phyloP scores from a whole-genome alignment of 2,329 filamentous ascomycete species.

The Nothopassalora personata region DNA sequence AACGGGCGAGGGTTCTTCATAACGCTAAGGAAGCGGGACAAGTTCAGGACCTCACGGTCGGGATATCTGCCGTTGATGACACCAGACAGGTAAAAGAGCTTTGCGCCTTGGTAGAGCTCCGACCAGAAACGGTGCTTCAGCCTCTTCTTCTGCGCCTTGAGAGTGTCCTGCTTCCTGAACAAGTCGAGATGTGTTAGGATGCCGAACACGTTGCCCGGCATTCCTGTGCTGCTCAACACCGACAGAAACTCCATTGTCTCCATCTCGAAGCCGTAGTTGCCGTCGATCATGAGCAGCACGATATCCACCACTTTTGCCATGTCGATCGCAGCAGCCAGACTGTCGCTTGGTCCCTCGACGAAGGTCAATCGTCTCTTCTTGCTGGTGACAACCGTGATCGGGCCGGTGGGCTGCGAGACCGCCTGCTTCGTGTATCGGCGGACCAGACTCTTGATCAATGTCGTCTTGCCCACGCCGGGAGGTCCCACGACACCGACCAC shows the following conservation, averaged over 20 bases:
- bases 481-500: slow-evolving; percentile 93
- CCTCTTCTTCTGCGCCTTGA: slow-evolving; percentile 92
- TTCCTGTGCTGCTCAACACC: slow-evolving; percentile 84
- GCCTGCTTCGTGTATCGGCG: slow-evolving; percentile 94
- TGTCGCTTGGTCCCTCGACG: slow-evolving; percentile 89
- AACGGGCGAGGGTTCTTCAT: slow-evolving; percentile 99
- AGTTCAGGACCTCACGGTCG: slow-evolving; percentile 90
- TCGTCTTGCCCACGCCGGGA: slow-evolving; percentile 90
- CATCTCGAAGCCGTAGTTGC: slow-evolving; percentile 99
- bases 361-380: slow-evolving; percentile 94
- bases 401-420: slow-evolving; percentile 80
- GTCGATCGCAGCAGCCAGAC: slow-evolving; percentile 93
- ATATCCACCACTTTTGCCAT: slow-evolving; percentile 96
- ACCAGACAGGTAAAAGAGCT: slow-evolving; percentile 93
- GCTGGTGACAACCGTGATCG: slow-evolving; percentile 91
- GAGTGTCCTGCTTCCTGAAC: slow-evolving; percentile 85
- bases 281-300: slow-evolving; percentile 95
- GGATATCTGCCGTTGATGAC: slow-evolving; percentile 96
- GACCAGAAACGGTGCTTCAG: slow-evolving; percentile 96
- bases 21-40: slow-evolving; percentile 90
- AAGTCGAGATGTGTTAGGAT: slow-evolving; percentile 94
- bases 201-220: slow-evolving; percentile 98
- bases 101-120: slow-evolving; percentile 92
- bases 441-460: slow-evolving; percentile 88
- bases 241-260: slow-evolving; percentile 99